Evolutionary conservation across 2,329 filamentous ascomycete genomes (phyloP).

Genomic region (Leptosphaerulina australis): DNA sequence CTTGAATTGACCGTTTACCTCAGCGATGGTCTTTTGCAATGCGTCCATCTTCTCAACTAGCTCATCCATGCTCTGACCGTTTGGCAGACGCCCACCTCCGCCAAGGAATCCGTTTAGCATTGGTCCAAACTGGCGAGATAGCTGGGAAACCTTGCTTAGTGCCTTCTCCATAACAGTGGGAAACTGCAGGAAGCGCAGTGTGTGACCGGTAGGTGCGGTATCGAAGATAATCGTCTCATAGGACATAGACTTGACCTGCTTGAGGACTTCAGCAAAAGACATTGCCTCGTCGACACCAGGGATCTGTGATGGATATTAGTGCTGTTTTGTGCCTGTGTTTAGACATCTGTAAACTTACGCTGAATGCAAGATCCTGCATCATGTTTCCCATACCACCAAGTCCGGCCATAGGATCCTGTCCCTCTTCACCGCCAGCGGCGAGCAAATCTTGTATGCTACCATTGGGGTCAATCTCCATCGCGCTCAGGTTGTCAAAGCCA

Average conservation of each 20-base stretch:
- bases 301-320: conserved; percentile 64
- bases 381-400: conserved; percentile 79
- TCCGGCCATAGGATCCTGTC: conserved; percentile 72
- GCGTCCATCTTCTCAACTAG: conserved; percentile 94
- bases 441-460: conserved; percentile 96
- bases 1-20: conserved; percentile 99
- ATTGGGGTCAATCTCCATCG: conserved; percentile 99
- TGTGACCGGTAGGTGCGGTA: conserved; percentile 96
- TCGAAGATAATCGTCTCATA: conserved; percentile 99
- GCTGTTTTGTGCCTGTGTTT: neutral
- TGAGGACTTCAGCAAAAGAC: conserved; percentile 98
- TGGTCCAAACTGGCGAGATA: conserved; percentile 92
- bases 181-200: conserved; percentile 97
- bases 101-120: conserved; percentile 94
- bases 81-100: conserved; percentile 75
- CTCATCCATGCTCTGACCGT: conserved; percentile 90
- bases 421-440: conserved; percentile 74
- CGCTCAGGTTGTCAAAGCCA: conserved; percentile 90
- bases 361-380: conserved; percentile 98
- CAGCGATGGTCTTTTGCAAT: conserved; percentile 87
- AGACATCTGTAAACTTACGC: conserved; percentile 62
- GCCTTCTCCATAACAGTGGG: conserved; percentile 98
- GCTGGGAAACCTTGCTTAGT: conserved; percentile 92
- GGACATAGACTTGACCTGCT: conserved; percentile 97
- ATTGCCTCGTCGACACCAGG: conserved; percentile 99